phyloP scores from a whole-genome alignment of 108 stramenopile species.

The Stephanodiscus minutulus region DNA sequence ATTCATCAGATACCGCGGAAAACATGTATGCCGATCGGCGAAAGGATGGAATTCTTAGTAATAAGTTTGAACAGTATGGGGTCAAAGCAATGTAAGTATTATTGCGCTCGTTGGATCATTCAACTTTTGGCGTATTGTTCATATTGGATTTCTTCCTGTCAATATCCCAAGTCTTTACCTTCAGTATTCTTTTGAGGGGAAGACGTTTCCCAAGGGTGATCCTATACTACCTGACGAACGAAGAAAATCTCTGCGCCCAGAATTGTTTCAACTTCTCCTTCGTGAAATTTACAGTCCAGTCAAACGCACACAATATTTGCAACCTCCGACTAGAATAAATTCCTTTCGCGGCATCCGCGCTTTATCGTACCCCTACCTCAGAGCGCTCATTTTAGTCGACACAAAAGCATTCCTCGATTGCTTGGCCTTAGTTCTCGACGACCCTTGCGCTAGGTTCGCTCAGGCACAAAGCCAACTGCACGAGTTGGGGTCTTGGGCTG shows the following conservation, averaged over 20 bases:
- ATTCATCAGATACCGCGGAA: slow-evolving; percentile 57
- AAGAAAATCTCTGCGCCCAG: slow-evolving; percentile 41
- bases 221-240: slow-evolving; percentile 51
- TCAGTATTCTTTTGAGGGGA: slow-evolving; percentile 69
- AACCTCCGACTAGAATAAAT: slow-evolving; percentile 5
- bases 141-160: slow-evolving; percentile 12
- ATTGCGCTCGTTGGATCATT: background rate
- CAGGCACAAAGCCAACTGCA: slow-evolving; percentile 31
- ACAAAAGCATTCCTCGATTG: slow-evolving; percentile 73
- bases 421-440: slow-evolving; percentile 75
- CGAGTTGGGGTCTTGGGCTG: slow-evolving; percentile 55
- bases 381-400: slow-evolving; percentile 73
- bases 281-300: slow-evolving; percentile 39
- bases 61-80: slow-evolving; percentile 60
- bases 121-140: background rate
- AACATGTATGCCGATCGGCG: slow-evolving; percentile 27
- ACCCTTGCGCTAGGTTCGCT: slow-evolving; percentile 53
- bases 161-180: slow-evolving; percentile 59
- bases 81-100: slow-evolving; percentile 66
- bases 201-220: slow-evolving; percentile 67
- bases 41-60: slow-evolving; percentile 50
- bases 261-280: slow-evolving; percentile 61
- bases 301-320: slow-evolving; percentile 2
- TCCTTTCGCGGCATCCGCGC: slow-evolving; percentile 46
- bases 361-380: slow-evolving; percentile 73